Base-by-base conservation (phyloP, 2,329 filamentous ascomycete species). In the Fusarium sulawesiense region DNA sequence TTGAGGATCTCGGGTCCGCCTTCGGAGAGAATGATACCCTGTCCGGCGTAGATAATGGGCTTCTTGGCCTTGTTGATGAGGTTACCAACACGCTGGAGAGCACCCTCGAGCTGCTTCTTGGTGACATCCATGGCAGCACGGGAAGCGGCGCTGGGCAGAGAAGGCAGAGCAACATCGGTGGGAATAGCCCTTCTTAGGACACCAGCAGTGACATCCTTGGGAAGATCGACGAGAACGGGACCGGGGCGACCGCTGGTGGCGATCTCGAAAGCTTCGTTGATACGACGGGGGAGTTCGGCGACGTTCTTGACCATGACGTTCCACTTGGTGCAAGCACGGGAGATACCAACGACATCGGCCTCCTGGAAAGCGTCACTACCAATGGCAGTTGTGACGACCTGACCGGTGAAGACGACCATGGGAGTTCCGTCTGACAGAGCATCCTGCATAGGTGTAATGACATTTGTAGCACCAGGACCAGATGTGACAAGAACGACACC, bases 201-300 rank as follows among this genome's bases (percentile, higher is more conserved):
- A 73, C 91, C 91, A 57, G 93, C 96, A 30, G 95, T 98, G 73
- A 98, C 91, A 83, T 99, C 96, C 83, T 98, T 98, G 75, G 95
- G 96, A 70, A 98, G 85, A 80, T 99, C 96, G 68, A 99, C 94
- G 67, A 99, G 88, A 37, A 98, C 96, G 29, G 96, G 96, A 25
- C 96, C 96, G 16, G 96, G 96, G 50, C 96, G 89, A 65, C 96
- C 96, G 76, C 92, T 96, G 44, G 93, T 98, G 42, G 96, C 96
- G 78, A 98, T 98, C 83, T 98, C 94, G 78, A 98, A 98, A 50
- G 96, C 96, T 83, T 98, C 96, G 80, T 98, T 97, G 78, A 98
- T 98, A 71, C 95, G 89, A 76, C 93, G 89, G 53, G 96, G 96
- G 59, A 99, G 86, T 82, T 99, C 96, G 53, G 93, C 94, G 58